Conservation (phyloP, 306 rosid genomes). For the Parietaria judaica region DNA sequence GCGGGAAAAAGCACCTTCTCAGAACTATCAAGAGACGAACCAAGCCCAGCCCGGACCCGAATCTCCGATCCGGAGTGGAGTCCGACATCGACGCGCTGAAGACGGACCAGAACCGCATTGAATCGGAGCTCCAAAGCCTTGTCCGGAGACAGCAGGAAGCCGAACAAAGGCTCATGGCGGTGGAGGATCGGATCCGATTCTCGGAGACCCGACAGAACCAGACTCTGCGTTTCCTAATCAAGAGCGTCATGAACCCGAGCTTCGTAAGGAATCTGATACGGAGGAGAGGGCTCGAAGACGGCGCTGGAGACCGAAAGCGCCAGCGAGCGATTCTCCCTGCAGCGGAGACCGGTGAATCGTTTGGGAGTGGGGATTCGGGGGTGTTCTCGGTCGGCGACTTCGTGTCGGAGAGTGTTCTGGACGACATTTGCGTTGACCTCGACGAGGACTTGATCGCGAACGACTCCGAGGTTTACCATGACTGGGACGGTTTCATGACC, state of each 20-base stretch:
- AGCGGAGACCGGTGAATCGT: slow-evolving; percentile 13
- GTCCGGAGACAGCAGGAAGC: slow-evolving; percentile 45
- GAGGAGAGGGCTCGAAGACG: slow-evolving; percentile 33
- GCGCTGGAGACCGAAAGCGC: slow-evolving; percentile 37
- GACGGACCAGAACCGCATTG: slow-evolving; percentile 49
- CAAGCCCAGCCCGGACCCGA: slow-evolving; percentile 23
- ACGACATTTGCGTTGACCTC: slow-evolving; percentile 22
- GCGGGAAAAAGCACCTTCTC: slow-evolving; percentile 81
- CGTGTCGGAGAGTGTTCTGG: slow-evolving; percentile 40
- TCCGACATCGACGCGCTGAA: slow-evolving; percentile 51
- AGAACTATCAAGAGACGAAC: slow-evolving; percentile 76
- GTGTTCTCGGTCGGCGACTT: slow-evolving; percentile 39
- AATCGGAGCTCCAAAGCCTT: slow-evolving; percentile 53
- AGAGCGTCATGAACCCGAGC: slow-evolving; percentile 31
- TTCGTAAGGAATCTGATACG: slow-evolving; percentile 40
- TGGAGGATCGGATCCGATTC: slow-evolving; percentile 42
- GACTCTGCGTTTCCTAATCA: slow-evolving; percentile 55
- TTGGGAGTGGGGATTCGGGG: slow-evolving; percentile 9
- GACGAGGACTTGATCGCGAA: slow-evolving; percentile 47
- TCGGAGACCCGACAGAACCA: slow-evolving; percentile 52
- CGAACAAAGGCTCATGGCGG: slow-evolving; percentile 31
- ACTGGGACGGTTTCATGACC: slow-evolving; percentile 66
- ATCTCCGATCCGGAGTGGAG: slow-evolving; percentile 29
- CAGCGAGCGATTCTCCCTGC: slow-evolving; percentile 34
- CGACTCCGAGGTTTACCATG: slow-evolving; percentile 58